These are phyloP conservation scores for Hanseniaspora clermontiae DNA, from an alignment of 805 yeast genomes.

Conservation along the genomic window DNA sequence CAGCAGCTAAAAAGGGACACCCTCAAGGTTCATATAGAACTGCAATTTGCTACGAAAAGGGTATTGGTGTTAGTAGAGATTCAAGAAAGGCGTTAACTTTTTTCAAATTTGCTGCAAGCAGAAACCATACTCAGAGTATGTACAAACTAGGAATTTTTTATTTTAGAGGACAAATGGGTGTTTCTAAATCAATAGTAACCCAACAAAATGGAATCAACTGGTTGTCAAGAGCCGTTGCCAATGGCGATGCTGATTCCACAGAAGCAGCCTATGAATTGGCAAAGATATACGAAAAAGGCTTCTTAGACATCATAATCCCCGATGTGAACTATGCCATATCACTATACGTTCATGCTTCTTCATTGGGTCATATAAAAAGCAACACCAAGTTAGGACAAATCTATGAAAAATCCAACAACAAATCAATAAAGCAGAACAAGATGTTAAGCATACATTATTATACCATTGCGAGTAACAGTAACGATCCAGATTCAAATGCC, in stretches of 20 bases:
- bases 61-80: slow-evolving; percentile 82
- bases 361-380: slow-evolving; percentile 71
- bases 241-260: slow-evolving; percentile 69
- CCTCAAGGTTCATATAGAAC: slow-evolving; percentile 84
- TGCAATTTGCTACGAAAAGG: slow-evolving; percentile 84
- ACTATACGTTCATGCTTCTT: slow-evolving; percentile 76
- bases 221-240: slow-evolving; percentile 75
- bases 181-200: slow-evolving; percentile 50
- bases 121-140: slow-evolving; percentile 95
- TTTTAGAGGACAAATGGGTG: slow-evolving; percentile 74
- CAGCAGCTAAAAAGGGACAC: slow-evolving; percentile 90
- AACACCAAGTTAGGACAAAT: slow-evolving; percentile 68
- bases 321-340: slow-evolving; percentile 77
- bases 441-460: slow-evolving; percentile 83
- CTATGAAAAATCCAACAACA: slow-evolving; percentile 61
- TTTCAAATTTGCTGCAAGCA: slow-evolving; percentile 73
- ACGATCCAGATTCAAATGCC: slow-evolving; percentile 62
- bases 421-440: slow-evolving; percentile 56
- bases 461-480: slow-evolving; percentile 70
- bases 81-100: slow-evolving; percentile 75
- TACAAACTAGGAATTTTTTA: slow-evolving; percentile 79
- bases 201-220: slow-evolving; percentile 84
- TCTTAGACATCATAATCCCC: slow-evolving; percentile 70
- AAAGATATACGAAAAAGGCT: slow-evolving; percentile 70
- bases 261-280: slow-evolving; percentile 95